A percentile compares a stretch with the other conserved stretches of the same genome.
These are phyloP conservation scores for Triangularia verruculosa DNA, from an alignment of 2,329 filamentous ascomycete genomes.

Conservation along the genomic window DNA sequence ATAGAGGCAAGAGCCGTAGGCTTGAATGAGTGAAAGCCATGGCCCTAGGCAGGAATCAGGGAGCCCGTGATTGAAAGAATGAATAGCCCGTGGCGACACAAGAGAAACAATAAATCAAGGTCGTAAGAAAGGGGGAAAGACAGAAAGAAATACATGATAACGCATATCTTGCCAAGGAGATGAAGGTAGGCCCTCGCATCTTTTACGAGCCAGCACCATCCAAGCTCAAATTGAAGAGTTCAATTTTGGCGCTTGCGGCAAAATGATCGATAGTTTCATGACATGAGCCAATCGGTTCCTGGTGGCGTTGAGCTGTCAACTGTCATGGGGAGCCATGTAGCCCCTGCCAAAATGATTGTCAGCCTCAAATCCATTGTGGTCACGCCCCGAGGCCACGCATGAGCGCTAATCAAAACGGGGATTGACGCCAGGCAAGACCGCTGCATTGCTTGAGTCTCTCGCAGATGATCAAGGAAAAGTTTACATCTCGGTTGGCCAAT, in stretches of 20 bases:
- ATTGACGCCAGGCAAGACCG: neutral
- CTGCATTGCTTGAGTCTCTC: neutral
- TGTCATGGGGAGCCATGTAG: neutral
- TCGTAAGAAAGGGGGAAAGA: neutral
- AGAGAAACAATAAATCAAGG: neutral
- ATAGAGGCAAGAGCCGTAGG: constrained; percentile 4
- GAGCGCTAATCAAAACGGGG: neutral
- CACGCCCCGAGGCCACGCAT: neutral
- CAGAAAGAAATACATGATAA: neutral
- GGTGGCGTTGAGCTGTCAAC: neutral
- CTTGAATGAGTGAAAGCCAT: constrained; percentile 8
- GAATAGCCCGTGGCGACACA: neutral
- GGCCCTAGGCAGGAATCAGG: neutral
- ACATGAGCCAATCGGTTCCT: neutral
- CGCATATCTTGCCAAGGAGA: neutral
- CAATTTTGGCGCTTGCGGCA: neutral
- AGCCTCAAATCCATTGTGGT: neutral
- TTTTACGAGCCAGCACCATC: neutral
- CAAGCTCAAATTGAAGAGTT: neutral
- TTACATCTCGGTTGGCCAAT: neutral
- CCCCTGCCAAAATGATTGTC: neutral
- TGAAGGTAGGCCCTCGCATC: too few species aligned
- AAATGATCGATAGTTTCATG: neutral
- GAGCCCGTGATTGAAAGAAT: neutral
- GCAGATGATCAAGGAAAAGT: neutral